Conservation (phyloP, 2,329 filamentous ascomycete species). For the Epichloe amarillans region DNA sequence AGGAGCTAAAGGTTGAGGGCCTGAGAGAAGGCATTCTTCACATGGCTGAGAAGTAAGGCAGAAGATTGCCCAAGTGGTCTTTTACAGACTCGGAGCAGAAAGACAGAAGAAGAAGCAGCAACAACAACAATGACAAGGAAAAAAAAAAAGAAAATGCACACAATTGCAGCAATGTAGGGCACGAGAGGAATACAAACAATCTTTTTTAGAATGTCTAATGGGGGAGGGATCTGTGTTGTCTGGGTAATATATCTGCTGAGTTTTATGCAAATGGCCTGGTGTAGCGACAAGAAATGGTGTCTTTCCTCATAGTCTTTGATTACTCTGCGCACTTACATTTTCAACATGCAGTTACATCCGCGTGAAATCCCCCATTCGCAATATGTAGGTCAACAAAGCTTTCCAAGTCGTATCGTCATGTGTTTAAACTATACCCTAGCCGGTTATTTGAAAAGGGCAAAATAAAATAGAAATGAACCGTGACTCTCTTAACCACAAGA, state of each 20-base stretch:
- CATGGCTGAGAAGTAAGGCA: constrained; percentile 50
- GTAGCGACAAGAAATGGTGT: constrained; percentile 2
- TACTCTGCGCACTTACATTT: no score
- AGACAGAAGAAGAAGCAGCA: not conserved
- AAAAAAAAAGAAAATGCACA: not conserved
- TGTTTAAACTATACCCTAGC: no score
- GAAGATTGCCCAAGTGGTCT: not conserved
- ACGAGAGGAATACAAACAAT: not conserved
- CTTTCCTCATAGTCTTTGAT: no score
- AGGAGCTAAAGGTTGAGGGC: constrained; percentile 80
- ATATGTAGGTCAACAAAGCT: no score
- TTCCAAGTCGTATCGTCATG: no score
- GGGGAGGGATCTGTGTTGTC: not conserved
- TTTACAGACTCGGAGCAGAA: not conserved
- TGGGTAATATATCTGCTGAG: constrained; percentile 3
- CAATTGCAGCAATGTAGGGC: not conserved
- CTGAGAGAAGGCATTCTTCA: constrained; percentile 67
- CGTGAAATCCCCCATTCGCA: no score
- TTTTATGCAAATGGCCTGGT: not conserved
- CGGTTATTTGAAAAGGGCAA: no score
- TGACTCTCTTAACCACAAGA: no score
- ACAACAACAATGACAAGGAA: not conserved
- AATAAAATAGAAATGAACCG: no score
- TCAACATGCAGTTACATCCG: no score
- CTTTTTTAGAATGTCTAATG: not conserved